Base-by-base conservation (phyloP, 2,329 filamentous ascomycete genomes). In the Aspergillus tubingensis region DNA sequence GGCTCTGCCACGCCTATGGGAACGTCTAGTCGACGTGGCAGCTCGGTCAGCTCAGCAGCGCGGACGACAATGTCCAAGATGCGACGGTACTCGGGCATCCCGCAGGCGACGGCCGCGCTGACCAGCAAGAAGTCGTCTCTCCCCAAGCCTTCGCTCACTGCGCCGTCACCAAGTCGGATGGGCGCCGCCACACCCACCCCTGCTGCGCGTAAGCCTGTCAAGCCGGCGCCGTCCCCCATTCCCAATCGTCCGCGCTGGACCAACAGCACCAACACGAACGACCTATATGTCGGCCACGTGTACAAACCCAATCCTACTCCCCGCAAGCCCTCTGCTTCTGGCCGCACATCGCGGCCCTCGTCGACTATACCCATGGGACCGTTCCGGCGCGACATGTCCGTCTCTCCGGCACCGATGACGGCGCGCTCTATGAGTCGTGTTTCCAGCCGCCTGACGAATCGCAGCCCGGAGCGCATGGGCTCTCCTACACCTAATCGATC, bases 171-270 rank as follows among this genome's bases (percentile, higher is more conserved):
- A 23, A 68, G 72, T 39, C 68, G 69, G 57, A 71, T 80, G 61
- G 75, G 76, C 21, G 82, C 85, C 8, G 79, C 81, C 10, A 86
- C 85, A 0, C 82, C 84, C 5, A 83, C 80, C 68, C 79, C 75
- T 65, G 76, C 68, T 51, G 78, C 52, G 73, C 82, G 57, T 51
- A 69, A 67, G 50, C 54, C 59, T n/a, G 83, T 58, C 71, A 78
- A 65, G 48, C 56, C 59, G n/a, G 83, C 59, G 10, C 66, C 81
- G 15, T 74, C 72, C 17, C 70, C 77, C 36, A 72, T 73, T 19
- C 77, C 83, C 59, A 81, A 84, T 59, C 86, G 89, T 54, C 91
- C 91, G 3, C 84, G 87, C 60, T 95, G 91, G 91, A 94, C 88
- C 70, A 71, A 70, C 10, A 90, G 87, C 30, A 85, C 87, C 5